Base-by-base conservation (phyloP, 2,329 filamentous ascomycete genomes). In the Penicillium sp. region DNA sequence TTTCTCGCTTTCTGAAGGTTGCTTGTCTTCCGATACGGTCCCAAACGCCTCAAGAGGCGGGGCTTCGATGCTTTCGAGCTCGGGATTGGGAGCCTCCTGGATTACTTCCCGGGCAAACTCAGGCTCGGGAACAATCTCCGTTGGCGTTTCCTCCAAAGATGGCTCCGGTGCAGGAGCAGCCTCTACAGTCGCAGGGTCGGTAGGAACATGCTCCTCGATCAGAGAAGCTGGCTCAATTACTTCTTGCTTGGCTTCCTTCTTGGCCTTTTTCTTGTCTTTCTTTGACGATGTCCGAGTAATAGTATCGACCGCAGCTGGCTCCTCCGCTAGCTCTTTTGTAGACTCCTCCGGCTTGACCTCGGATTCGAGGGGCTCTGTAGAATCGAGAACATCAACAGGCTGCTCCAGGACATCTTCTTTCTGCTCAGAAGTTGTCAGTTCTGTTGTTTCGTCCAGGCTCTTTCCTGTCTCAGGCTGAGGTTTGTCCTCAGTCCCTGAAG, bases 181-280 rank as follows among this genome's bases (percentile, higher is more conserved):
- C 23, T 39, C 45, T 23, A 43, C n/a, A 36, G 55, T 31, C 10
- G 45, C 11, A 25, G 50, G 19, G 16, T 55, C 53, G 2, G 38
- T 29, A 7, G 48, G 6, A n/a, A 33, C 15, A 50, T 34, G 33
- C 9, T 59, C 60, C 2, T 58, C 48, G 21, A 31, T 7, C 5
- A 5, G n/a, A 19, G 46, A 45, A 25, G 36, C 16, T 16, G 27
- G 23, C 9, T 64, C 62, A 25, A 43, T 19, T 34, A 51, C 13
- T 21, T 58, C 60, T 50, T 61, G 39, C 27, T 65, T 62, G 16
- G 48, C 59, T 38, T 67, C 64, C 47, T 72, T 69, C 63, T 71
- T 68, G 25, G 67, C 66, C 53, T 67, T 72, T 50, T 55, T 67
- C 55, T 76, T 71, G 65, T 75, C 68, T 54, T 76, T 76, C 61